Conservation (phyloP, 1,284 basidiomycete species). For the Microbotryum scabiosae region DNA sequence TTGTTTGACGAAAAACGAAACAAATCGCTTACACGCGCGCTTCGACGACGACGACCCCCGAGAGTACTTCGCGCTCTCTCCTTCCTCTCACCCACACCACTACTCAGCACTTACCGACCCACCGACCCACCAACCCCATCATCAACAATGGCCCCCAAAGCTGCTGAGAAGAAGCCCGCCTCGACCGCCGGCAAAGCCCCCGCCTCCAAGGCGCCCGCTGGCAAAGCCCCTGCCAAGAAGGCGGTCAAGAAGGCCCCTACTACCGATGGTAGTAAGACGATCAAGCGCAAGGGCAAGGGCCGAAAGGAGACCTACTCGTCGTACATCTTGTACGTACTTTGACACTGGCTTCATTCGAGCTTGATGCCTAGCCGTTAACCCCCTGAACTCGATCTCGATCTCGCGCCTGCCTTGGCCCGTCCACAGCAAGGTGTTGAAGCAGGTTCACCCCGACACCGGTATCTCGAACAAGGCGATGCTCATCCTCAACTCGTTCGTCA, state of each 20-base stretch:
- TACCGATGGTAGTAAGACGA: constrained; percentile 74
- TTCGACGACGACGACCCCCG: no score
- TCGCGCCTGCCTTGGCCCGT: no score
- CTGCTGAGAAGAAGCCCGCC: constrained; percentile 42
- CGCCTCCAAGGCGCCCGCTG: constrained; percentile 65
- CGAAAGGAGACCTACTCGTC: constrained; percentile 38
- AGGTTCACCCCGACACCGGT: constrained; percentile 46
- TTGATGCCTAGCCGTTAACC: no score
- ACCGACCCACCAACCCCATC: constrained; percentile 43
- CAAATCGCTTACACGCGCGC: no score
- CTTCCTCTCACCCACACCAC: no score
- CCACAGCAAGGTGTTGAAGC: constrained; percentile 50
- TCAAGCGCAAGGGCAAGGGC: constrained; percentile 73
- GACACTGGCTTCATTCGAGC: no score
- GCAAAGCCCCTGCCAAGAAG: constrained; percentile 70
- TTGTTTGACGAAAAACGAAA: no score
- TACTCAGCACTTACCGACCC: no score
- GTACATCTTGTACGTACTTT: constrained; percentile 15
- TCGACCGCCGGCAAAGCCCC: constrained; percentile 42
- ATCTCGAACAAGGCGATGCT: constrained; percentile 47
- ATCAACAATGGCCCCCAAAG: constrained; percentile 43
- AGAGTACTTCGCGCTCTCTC: no score
- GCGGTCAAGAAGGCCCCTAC: constrained; percentile 38
- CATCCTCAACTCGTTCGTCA: constrained; percentile 42
- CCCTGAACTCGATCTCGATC: no score